Base-by-base conservation (phyloP, 2,329 filamentous ascomycete genomes). In the Grosmannia clavigera region DNA sequence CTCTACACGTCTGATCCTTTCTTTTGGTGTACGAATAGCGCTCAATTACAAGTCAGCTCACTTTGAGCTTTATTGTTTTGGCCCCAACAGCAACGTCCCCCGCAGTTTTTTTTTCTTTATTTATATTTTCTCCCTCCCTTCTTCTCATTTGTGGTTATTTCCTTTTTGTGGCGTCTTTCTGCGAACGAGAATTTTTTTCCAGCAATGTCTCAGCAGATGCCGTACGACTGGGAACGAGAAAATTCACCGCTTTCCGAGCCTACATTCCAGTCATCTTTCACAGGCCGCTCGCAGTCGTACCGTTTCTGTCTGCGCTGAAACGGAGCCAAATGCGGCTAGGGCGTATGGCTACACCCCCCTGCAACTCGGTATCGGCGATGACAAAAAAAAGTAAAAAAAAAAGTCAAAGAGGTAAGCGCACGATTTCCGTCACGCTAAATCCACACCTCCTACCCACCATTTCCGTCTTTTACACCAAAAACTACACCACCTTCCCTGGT, bases 361-460 rank as follows among this genome's bases (percentile, higher is more conserved):
- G 35, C 33, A 22, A 53, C 52, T 46, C 33, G 46, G 22, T 57
- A 60, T 60, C 53, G 52, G 58, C 43, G 58, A 55, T 43, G 25
- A 31, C n/a, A n/a, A 33, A 35, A 57, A 57, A 33, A 33, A 29
- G 43, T 22, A 31, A 51, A 38, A 52, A 38, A 52, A 57, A 57
- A 52, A 31, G 40, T 14, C 25, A 55, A 55, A 31, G 33, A 46
- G 31, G 48, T 46, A 38, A 60, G 52, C 51, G 22, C 14, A 52
- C 58, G 16, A 55, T 54, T 54, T 50, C 61, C 62, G 38, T 61
- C 55, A 29, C 58, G 60, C 63, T 64, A 64, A 60, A 35, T 46
- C 31, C 63, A 64, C 63, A 60, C 63, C 59, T 60, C 60, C 48
- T 57, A 50, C 58, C 40, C 50, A 52, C 48, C 55, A 57, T 16